These are phyloP conservation scores for Geotrichum cucujoidarum DNA, from an alignment of 1,139 yeast genomes.

Conservation along the genomic window DNA sequence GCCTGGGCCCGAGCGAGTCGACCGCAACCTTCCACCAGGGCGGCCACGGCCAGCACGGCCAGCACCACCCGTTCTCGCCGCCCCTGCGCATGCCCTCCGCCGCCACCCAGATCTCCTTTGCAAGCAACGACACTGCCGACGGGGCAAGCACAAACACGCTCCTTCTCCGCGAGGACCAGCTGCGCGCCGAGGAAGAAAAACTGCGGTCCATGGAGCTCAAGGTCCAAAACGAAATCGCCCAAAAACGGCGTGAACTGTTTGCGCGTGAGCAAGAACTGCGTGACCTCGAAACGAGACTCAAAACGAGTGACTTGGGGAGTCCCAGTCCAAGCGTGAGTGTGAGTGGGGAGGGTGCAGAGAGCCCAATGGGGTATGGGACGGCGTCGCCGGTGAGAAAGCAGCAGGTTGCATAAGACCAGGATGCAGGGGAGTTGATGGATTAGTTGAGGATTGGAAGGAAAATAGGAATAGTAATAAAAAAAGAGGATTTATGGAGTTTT, in stretches of 20 bases:
- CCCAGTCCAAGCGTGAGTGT: too few relatives aligned
- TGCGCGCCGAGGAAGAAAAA: constrained; percentile 41
- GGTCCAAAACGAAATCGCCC: constrained; percentile 83
- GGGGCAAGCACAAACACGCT: constrained; percentile 26
- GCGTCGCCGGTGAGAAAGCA: constrained; percentile 52
- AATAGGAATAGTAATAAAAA: not conserved
- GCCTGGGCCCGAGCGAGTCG: not conserved
- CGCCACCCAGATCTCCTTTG: not conserved
- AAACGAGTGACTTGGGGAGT: constrained; percentile 17
- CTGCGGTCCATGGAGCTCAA: constrained; percentile 49
- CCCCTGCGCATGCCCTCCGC: constrained; percentile 12
- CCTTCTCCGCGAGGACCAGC: constrained; percentile 39
- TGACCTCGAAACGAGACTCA: constrained; percentile 69
- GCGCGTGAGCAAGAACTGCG: constrained; percentile 84
- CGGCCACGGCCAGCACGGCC: too few relatives aligned
- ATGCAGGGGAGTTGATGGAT: not conserved
- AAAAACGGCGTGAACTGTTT: constrained; percentile 79
- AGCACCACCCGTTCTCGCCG: constrained; percentile 11
- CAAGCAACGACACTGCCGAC: constrained; percentile 20
- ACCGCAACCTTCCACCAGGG: constrained; percentile 9
- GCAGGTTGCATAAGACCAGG: constrained; percentile 35
- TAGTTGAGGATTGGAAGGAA: too few relatives aligned
- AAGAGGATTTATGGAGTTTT: not conserved
- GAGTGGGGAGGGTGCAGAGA: too few relatives aligned
- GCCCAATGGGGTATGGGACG: constrained; percentile 40